Evolutionary conservation across 805 yeast species (phyloP), one percentile per base, ranked within the genome.

Genomic region (Saturnispora quitensis): DNA sequence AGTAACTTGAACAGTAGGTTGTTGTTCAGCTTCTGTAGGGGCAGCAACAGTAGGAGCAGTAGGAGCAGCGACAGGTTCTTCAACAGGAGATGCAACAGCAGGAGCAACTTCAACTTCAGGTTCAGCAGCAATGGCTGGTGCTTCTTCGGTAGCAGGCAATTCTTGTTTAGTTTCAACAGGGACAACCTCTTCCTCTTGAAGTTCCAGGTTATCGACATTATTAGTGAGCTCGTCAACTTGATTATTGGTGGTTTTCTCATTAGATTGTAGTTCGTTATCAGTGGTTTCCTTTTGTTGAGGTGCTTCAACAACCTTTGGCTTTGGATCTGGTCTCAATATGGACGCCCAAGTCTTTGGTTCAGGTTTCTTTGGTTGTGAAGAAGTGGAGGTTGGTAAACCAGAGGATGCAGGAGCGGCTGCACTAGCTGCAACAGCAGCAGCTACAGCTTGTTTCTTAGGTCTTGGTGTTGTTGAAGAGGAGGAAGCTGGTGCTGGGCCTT

Each of bases 61-160:
- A 38, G 53, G 22, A 12, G 15, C 24, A 5, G 56, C 56, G 13
- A 53, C 55, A 18, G 56, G 34, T 2, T 31, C 34, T 35, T 40
- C 31, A 20, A 43, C 48, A 38, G 53, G 25, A 9, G 50, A 43
- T 35, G 36, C 61, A 28, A 3, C 42, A 7, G 56, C 56, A 13
- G 53, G 54, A 18, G 55, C 56, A 27, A 66, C 61, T 52, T 71
- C 72, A 59, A 77, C 75, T 66, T 69, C 68, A 45, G 67, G 61
- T 20, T 65, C 53, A 31, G 54, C 43, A 46, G 51, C 35, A 18
- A 15, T 45, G 20, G 20, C 20, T 34, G 25, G 36, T 6, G 42
- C 44, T 40, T 47, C 52, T 24, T 56, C 54, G n/a, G 31, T 43
- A 13, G 13, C 12, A 31, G 28, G 9, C 22, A 45, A 55, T 40